Conservation (phyloP, 495 filamentous ascomycete genomes). For the Penicillium macrosclerotiorum region DNA sequence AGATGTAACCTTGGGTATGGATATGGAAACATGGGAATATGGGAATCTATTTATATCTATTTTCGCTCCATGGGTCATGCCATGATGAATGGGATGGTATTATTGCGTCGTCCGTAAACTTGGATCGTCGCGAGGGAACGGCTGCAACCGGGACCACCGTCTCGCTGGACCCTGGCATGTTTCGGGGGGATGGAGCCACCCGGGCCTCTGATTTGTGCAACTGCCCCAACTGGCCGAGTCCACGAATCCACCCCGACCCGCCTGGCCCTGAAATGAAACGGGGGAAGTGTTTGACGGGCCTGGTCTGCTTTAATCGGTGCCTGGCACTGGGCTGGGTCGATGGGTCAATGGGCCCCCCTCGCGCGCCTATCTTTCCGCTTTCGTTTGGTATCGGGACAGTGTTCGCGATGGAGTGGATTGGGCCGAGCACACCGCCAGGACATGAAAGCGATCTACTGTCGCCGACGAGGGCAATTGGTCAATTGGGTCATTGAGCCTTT, state of each 20-base stretch:
- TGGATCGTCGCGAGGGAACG: no score
- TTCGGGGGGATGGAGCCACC: not conserved
- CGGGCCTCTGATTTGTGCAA: not conserved
- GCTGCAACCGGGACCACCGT: no score
- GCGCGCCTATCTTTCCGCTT: not conserved
- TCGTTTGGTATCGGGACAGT: not conserved
- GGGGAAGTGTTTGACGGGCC: not conserved
- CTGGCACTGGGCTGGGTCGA: not conserved
- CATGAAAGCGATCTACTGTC: constrained; percentile 1
- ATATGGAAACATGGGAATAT: no score
- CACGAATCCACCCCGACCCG: constrained; percentile 2
- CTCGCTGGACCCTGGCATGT: constrained; percentile 2
- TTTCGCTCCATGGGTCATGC: no score
- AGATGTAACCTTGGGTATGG: no score
- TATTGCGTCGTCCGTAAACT: no score
- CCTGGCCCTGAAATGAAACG: constrained; percentile 4
- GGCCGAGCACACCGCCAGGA: constrained; percentile 4
- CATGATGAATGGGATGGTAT: not conserved
- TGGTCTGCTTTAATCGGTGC: not conserved
- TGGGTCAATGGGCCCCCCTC: no score
- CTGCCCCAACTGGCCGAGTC: not conserved
- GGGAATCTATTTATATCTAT: no score
- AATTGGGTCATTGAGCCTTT: no score
- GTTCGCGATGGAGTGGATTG: not conserved
- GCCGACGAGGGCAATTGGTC: not conserved